Evolutionary conservation across 75 land plant species (phyloP), one percentile per base, ranked within the genome.

Genomic region (Larix kaempferi): DNA sequence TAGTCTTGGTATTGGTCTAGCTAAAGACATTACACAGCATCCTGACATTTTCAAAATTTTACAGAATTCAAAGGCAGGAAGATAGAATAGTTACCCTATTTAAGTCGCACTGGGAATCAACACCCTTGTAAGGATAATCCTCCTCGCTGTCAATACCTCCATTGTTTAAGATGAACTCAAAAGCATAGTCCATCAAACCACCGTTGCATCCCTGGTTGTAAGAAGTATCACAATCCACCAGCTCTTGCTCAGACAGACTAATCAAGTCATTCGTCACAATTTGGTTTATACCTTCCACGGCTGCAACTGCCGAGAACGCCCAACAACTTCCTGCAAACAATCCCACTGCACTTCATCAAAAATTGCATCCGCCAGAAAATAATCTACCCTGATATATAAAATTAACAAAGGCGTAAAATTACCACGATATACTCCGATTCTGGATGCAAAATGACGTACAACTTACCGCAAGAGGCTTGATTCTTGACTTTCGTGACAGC

Each of bases 251-350:
- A 4, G 86, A 86, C 64, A 86, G 76, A 12, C 78, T 59, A 21
- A 84, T 55, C 22, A 84, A 69, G n/a, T 84, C 78, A 5, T 75
- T 77, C 26, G 82, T 80, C 55, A 76, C 74, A 39, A 80, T 76
- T 55, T 86, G 78, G 73, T 89, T 89, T 16, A 89, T 82, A n/a
- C 90, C 91, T 73, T 89, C 91, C 55, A 87, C 85, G 6, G 89
- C 86, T 17, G 82, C 91, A 54, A 88, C 55, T 3, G 89, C 73
- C 19, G 91, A 89, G 63, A 89, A 89, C 1, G 91, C 91, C 91
- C 91, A 89, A 54, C 91, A 89, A 49, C 91, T 89, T 64, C 91
- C 91, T 89, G 86, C 79, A 60, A 60, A 60, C 23, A 21, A 0
- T 7, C 62, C 62, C 10, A 23, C n/a, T 2, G 21, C 23, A 60